A percentile compares a stretch with the other conserved stretches of the same genome.
Evolutionary conservation across 2,329 filamentous ascomycete species (phyloP).

Genomic region (Ceratocystis colombiana): DNA sequence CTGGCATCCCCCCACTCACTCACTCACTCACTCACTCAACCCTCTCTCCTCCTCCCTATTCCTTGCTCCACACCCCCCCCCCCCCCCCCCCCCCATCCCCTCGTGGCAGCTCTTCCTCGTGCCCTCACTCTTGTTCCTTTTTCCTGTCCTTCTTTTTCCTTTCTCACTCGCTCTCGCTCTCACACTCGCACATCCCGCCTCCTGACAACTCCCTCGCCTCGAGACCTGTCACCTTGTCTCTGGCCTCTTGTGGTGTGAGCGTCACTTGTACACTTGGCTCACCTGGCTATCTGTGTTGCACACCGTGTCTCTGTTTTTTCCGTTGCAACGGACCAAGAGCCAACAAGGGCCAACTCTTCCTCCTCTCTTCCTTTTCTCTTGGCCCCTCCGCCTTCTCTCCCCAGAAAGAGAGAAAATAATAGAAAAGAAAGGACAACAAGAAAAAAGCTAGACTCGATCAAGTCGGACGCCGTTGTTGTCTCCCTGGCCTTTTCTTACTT

Average conservation of each 20-base stretch:
- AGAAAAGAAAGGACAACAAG: neutral
- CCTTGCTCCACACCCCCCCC: neutral
- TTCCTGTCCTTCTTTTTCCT: constrained; percentile 12
- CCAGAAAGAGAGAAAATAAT: neutral
- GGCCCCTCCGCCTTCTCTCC: neutral
- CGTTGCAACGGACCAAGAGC: neutral
- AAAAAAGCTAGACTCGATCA: neutral
- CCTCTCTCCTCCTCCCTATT: neutral
- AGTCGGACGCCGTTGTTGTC: neutral
- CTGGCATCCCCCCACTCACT: neutral
- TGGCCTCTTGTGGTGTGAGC: constrained; percentile 8
- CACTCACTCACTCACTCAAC: neutral
- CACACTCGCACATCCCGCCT: neutral
- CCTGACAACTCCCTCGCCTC: neutral
- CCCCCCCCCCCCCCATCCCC: neutral
- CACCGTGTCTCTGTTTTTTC: constrained; percentile 10
- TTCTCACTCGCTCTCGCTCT: neutral
- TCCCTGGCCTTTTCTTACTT: neutral
- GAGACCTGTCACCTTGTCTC: constrained; percentile 8
- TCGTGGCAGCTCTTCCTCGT: neutral
- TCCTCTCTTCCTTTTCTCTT: neutral
- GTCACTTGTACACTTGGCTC: constrained; percentile 6
- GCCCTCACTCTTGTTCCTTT: neutral
- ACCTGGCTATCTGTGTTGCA: constrained; percentile 7
- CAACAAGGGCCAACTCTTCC: neutral